These are phyloP conservation scores for Suillus discolor DNA, from an alignment of 768 basidiomycete genomes.

Conservation along the genomic window DNA sequence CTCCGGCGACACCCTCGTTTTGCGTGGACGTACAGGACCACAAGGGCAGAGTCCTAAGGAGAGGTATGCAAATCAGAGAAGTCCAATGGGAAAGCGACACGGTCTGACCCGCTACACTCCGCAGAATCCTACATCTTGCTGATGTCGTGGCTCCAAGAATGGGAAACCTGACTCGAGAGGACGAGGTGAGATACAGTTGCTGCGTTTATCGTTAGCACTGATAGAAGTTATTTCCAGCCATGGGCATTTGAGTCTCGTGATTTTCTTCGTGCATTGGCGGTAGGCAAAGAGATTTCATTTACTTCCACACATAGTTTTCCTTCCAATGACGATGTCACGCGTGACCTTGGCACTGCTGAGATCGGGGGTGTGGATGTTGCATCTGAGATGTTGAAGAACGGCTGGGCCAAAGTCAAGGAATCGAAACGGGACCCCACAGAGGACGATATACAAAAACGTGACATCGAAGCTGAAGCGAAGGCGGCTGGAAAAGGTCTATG, in stretches of 20 bases:
- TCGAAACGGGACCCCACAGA: constrained; percentile 81
- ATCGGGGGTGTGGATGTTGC: constrained; percentile 73
- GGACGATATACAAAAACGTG: constrained; percentile 70
- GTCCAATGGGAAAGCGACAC: constrained; percentile 14
- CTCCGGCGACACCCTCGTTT: constrained; percentile 87
- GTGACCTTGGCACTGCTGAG: constrained; percentile 80
- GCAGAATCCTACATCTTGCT: constrained; percentile 85
- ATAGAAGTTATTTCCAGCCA: constrained; percentile 47
- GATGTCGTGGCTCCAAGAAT: constrained; percentile 84
- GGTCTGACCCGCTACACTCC: constrained; percentile 14
- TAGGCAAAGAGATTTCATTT: constrained; percentile 92
- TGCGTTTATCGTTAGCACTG: constrained; percentile 5
- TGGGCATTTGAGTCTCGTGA: constrained; percentile 95
- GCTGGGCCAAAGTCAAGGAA: constrained; percentile 96
- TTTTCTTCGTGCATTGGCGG: constrained; percentile 79
- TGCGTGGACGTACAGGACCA: constrained; percentile 74
- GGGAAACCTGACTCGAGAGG: constrained; percentile 81
- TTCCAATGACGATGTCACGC: constrained; percentile 70
- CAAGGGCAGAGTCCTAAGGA: constrained; percentile 92
- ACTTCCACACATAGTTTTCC: constrained; percentile 79
- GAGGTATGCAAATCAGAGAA: constrained; percentile 49
- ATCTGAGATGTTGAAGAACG: constrained; percentile 76
- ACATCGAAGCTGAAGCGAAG: constrained; percentile 78
- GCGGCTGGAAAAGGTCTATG: constrained; percentile 79
- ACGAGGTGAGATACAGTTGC: constrained; percentile 63